Evolutionary conservation across 2,329 filamentous ascomycete genomes (phyloP), one percentile per base, ranked within the genome.

Genomic region (Phialocephala subalpina): DNA sequence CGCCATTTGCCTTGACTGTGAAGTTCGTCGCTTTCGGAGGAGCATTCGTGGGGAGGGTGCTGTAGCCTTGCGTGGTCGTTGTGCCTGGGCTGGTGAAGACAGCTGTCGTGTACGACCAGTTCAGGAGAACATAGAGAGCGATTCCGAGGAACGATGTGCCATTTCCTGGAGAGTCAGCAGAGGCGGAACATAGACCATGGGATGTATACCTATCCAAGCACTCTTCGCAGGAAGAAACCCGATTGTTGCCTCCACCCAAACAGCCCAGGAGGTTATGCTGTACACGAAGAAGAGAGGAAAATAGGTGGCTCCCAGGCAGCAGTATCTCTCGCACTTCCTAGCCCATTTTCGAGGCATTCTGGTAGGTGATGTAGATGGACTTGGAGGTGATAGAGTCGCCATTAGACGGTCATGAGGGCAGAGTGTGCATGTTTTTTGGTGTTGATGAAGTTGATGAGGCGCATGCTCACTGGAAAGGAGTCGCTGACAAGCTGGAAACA

Each of bases 221-320:
- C 81, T 85, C 65, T 83, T 82, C 6, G 82, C 80, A 22, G 84
- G 81, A 60, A 80, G 81, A 33, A 85, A 83, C 60, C 92, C 92
- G 66, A 97, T 92, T 64, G 84, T 89, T 57, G 92, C 85, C 73
- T 94, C 86, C 9, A 97, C 94, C 85, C 92, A 97, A n/a, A 91
- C 87, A 2, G 93, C 94, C 96, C 96, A 99, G 12, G 91, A 91
- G n/a, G 93, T 95, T 71, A 97, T 79, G 63, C 91, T 86, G 76
- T 97, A 97, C 65, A 98, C 92, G 76, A 98, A 97, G 33, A 83
- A 82, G 20, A 98, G 84, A n/a, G 95, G 95, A 72, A 97, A 92
- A 78, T 94, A 97, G 29, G 88, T 92, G 61, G 91, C 84, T 67
- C 89, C 87, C 52, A 85, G 82, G 81, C 94, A 98, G 83, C 94